These are phyloP conservation scores for Coffea humblotiana DNA, from an alignment of 305 asterid species.

Conservation along the genomic window DNA sequence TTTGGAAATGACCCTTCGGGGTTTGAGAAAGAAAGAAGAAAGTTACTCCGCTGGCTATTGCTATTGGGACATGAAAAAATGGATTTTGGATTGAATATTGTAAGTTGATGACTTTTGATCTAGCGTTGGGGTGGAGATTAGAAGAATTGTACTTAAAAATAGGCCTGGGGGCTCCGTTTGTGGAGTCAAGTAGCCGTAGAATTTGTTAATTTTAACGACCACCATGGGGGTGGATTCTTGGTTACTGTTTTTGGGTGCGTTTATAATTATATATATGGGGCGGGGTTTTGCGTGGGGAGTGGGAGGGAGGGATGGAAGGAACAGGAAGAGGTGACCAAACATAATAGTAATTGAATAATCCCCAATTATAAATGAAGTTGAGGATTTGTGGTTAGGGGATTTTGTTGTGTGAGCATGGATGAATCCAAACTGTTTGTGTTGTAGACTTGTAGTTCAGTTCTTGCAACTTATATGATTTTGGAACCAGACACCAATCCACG, in stretches of 20 bases:
- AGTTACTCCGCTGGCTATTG: no score
- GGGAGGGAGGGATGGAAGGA: background rate
- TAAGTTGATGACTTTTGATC: background rate
- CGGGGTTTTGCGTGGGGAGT: no score
- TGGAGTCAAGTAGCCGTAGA: background rate
- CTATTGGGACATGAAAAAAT: background rate
- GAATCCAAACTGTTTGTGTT: background rate
- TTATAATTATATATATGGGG: no score
- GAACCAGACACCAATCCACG: background rate
- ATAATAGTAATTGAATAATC: slow-evolving; percentile 10
- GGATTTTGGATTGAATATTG: background rate
- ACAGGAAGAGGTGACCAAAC: slow-evolving; percentile 1
- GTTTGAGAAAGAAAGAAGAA: background rate
- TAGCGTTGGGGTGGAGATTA: background rate
- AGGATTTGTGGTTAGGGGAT: no score
- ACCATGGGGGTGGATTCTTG: background rate
- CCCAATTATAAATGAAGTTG: slow-evolving; percentile 7
- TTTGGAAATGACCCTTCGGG: background rate
- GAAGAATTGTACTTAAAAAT: background rate
- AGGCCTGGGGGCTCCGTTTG: background rate
- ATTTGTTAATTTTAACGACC: background rate
- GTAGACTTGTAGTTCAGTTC: background rate
- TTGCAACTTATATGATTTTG: background rate
- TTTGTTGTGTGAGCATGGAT: slow-evolving; percentile 15
- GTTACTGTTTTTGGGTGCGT: slow-evolving; percentile 3